A percentile compares a stretch with the other conserved stretches of the same genome.
These are phyloP conservation scores for Apiospora saccharicola DNA, from an alignment of 2,329 filamentous ascomycete genomes.

Conservation along the genomic window DNA sequence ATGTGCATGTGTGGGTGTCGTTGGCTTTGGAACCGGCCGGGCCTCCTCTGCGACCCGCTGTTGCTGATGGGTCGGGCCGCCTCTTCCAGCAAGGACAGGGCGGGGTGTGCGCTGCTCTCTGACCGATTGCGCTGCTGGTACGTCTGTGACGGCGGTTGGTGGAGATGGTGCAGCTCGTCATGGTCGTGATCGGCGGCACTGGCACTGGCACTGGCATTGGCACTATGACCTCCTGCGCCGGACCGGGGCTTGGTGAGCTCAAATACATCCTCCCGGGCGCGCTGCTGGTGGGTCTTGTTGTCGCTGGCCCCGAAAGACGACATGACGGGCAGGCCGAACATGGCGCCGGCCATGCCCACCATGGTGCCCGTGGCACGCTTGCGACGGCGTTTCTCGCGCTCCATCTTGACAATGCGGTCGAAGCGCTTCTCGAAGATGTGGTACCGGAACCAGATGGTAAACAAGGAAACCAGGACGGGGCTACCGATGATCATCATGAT, in stretches of 20 bases:
- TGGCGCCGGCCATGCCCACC: constrained; percentile 38
- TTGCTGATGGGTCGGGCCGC: constrained; percentile 28
- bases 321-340: constrained; percentile 41
- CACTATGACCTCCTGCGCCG: background rate
- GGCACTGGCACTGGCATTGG: too few species aligned
- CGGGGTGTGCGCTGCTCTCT: background rate
- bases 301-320: constrained; percentile 36
- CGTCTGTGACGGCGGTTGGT: constrained; percentile 23
- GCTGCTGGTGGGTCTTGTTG: constrained; percentile 19
- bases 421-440: constrained; percentile 69
- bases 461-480: constrained; percentile 69
- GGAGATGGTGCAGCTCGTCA: constrained; percentile 19
- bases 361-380: constrained; percentile 38
- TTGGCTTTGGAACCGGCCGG: constrained; percentile 7
- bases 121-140: background rate
- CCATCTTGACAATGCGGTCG: constrained; percentile 56
- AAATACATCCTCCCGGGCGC: constrained; percentile 15
- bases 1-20: constrained; percentile 32
- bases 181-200: background rate
- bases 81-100: constrained; percentile 13
- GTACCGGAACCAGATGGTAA: constrained; percentile 67
- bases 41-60: constrained; percentile 31
- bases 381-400: constrained; percentile 44
- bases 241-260: constrained; percentile 27
- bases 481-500: constrained; percentile 69